A percentile compares a stretch with the other conserved stretches of the same genome.
These are phyloP conservation scores for Ambrosia hybrid DNA, from an alignment of 140 eudicot genomes.

Conservation along the genomic window DNA sequence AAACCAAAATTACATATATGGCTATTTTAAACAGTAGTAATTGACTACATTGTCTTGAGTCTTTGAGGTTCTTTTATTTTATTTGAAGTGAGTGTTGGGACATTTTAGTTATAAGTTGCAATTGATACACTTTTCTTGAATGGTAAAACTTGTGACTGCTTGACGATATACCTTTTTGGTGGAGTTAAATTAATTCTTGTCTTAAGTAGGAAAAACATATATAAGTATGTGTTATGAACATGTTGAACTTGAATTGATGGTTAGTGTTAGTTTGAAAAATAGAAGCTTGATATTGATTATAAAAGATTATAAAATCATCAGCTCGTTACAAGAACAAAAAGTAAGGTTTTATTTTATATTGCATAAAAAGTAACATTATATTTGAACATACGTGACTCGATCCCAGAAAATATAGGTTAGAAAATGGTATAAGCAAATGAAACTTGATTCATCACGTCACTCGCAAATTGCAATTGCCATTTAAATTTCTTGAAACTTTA, in stretches of 20 bases:
- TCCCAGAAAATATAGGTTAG: background rate
- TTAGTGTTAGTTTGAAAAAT: background rate
- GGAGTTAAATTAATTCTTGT: background rate
- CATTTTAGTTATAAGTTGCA: background rate
- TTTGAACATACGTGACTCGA: background rate
- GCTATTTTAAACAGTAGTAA: no score
- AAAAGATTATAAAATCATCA: background rate
- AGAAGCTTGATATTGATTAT: background rate
- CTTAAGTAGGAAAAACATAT: background rate
- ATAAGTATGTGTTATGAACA: background rate
- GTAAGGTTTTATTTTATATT: background rate
- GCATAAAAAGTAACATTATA: background rate
- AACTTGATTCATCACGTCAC: background rate
- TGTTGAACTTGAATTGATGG: constrained; percentile 12
- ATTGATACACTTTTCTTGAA: background rate
- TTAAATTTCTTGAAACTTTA: constrained; percentile 5
- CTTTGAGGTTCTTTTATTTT: background rate
- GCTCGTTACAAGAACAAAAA: background rate
- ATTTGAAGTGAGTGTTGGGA: constrained; percentile 8
- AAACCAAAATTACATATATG: no score
- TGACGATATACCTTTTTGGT: background rate
- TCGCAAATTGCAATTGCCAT: constrained; percentile 23
- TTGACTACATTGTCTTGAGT: no score
- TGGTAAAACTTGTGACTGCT: background rate
- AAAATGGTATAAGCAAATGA: constrained; percentile 1